A percentile compares a stretch with the other conserved stretches of the same genome.
Evolutionary conservation across 768 basidiomycete species (phyloP).

Genomic region (Lepiota venenata): DNA sequence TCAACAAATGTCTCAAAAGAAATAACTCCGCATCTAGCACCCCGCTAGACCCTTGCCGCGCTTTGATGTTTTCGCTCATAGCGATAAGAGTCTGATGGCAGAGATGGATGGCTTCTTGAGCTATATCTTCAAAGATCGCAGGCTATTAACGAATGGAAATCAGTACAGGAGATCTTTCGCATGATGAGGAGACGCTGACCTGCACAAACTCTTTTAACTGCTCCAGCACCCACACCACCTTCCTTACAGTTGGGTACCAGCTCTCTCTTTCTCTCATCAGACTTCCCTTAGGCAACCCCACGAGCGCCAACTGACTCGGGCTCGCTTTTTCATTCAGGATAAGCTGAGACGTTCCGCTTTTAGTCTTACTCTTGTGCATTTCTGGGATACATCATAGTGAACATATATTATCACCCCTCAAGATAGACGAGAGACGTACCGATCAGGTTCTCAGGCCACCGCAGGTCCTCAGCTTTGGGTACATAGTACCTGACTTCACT

Average conservation of each 20-base stretch:
- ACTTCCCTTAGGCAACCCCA: conserved; percentile 1
- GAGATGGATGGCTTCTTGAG: conserved; percentile 84
- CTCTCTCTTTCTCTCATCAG: conserved; percentile 73
- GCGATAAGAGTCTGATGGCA: conserved; percentile 79
- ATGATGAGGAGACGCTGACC: conserved; percentile 36
- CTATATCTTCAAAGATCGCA: conserved; percentile 95
- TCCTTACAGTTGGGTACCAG: conserved; percentile 90
- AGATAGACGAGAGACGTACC: conserved; percentile 40
- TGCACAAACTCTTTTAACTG: conserved; percentile 92
- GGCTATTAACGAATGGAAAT: conserved; percentile 44
- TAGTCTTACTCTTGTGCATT: conserved; percentile 2
- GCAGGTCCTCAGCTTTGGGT: conserved; percentile 75
- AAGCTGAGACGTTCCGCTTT: background rate
- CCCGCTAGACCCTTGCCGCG: conserved; percentile 43
- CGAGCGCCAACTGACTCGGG: conserved; percentile 45
- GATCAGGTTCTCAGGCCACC: conserved; percentile 81
- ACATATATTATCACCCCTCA: background rate
- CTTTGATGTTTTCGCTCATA: conserved; percentile 64
- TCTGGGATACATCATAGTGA: background rate
- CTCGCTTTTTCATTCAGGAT: conserved; percentile 56
- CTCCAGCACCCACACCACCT: conserved; percentile 88
- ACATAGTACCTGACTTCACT: conserved; percentile 83
- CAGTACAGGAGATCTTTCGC: background rate
- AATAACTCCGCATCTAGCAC: conserved; percentile 79
- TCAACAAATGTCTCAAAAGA: conserved; percentile 84